Percentiles rank a stretch among this genome's conserved stretches.
Conservation (phyloP, 192 early-diverging fungal species). For the Paraglomus brasilianum region DNA sequence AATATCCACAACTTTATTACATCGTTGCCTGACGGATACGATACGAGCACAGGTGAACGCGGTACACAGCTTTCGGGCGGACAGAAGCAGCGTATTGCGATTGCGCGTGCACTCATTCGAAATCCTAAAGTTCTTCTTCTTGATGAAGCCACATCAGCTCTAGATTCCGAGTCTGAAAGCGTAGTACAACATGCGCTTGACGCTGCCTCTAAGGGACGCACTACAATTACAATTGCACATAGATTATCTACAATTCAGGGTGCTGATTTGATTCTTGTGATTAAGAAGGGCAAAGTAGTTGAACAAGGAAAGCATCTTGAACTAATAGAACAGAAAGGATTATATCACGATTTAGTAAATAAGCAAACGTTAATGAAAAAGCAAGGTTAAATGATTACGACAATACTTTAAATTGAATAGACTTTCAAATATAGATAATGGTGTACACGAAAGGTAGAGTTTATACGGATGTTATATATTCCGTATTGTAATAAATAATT, state of each 20-base stretch:
- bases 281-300: slow-evolving; percentile 73
- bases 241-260: slow-evolving; percentile 79
- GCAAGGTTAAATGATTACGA: no score
- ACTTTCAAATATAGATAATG: no score
- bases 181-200: slow-evolving; percentile 78
- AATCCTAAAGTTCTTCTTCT: slow-evolving; percentile 58
- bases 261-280: slow-evolving; percentile 81
- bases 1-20: slow-evolving; percentile 61
- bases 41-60: slow-evolving; percentile 68
- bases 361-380: slow-evolving; percentile 49
- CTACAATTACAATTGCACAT: slow-evolving; percentile 88
- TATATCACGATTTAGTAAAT: slow-evolving; percentile 55
- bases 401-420: no score
- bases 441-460: no score
- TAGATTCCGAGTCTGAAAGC: slow-evolving; percentile 63
- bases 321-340: slow-evolving; percentile 58
- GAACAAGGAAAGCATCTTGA: slow-evolving; percentile 80
- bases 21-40: slow-evolving; percentile 57
- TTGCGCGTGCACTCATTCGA: slow-evolving; percentile 83
- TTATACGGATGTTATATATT: no score
- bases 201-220: slow-evolving; percentile 60
- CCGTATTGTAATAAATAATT: no score
- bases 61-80: slow-evolving; percentile 64
- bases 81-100: slow-evolving; percentile 85
- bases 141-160: slow-evolving; percentile 65